Base-by-base conservation (phyloP, 768 basidiomycete species). In the Stropharia rugosoannulata region DNA sequence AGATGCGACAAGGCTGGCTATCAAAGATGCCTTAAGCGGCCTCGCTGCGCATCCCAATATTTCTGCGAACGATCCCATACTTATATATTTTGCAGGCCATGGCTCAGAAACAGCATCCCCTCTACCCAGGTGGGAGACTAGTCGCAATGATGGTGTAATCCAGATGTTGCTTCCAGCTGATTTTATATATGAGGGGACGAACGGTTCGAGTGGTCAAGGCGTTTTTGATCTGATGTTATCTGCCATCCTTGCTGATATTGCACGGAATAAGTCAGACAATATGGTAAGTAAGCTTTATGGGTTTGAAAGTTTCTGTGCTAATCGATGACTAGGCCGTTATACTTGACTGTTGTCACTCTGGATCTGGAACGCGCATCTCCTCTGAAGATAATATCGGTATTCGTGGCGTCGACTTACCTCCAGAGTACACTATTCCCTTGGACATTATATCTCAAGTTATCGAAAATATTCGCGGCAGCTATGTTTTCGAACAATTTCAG, bases 21-120 rank as follows among this genome's bases (percentile, higher is more conserved):
- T 78, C 32, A 60, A 75, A 39, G 36, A 53, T 2, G 69, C 54
- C 2, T 62, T 80, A 50, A 42, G 32, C 5, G 36, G 38, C 2
- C 56, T 74, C 9, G 39, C 49, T 3, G 58, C 63, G 7, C 62
- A 69, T 25, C 41, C 51, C 5, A 43, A 49, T n/a, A 56, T 51
- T 43, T 15, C 51, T 42, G 19, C 11, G 32, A 41, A 66, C 5
- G 67, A 70, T 49, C 63, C 71, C 4, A 73, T 77, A 36, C 32
- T 76, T 18, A 71, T 78, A n/a, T 79, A 70, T 55, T 79, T 66
- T 45, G 69, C 75, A n/a, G 77, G 76, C 22, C 76, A 78, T 41
- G 77, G 76, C 7, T 60, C 2, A 1, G 1, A 59, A 53, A 2
- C 69, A 68, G 71, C 47, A 12, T 3, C 62, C 59, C 43, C 66